Evolutionary conservation across 2,329 filamentous ascomycete species (phyloP).

Genomic region (Colletotrichum neosansevieriae): DNA sequence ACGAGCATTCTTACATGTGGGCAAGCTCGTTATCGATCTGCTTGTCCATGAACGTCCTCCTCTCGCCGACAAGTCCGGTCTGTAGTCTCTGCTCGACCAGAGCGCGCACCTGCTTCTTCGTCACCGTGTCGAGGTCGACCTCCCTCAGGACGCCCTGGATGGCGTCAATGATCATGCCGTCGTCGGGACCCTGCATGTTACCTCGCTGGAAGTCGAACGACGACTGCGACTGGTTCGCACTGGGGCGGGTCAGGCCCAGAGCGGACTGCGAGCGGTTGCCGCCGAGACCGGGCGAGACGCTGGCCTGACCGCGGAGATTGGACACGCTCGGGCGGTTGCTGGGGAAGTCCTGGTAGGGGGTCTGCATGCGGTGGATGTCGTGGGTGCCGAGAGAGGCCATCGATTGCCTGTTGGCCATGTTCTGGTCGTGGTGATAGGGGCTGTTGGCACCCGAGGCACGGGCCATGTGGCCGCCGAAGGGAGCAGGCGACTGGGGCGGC

Average conservation of each 20-base stretch:
- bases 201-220: constrained; percentile 73
- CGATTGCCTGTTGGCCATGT: constrained; percentile 74
- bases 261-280: constrained; percentile 58
- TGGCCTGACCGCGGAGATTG: constrained; percentile 65
- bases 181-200: constrained; percentile 75
- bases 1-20: constrained; percentile 76
- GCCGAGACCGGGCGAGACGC: constrained; percentile 59
- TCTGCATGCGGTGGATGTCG: constrained; percentile 62
- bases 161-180: constrained; percentile 83
- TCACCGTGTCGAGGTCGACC: constrained; percentile 95
- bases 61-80: constrained; percentile 87
- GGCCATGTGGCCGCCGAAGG: constrained; percentile 66
- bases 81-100: constrained; percentile 94
- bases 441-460: constrained; percentile 58
- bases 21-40: constrained; percentile 95
- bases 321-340: constrained; percentile 70
- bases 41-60: constrained; percentile 88
- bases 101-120: constrained; percentile 95
- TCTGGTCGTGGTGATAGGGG: constrained; percentile 58
- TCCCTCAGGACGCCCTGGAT: constrained; percentile 86
- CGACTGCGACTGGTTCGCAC: constrained; percentile 61
- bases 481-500: constrained; percentile 84
- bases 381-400: constrained; percentile 74
- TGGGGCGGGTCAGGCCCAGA: constrained; percentile 61
- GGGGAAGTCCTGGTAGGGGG: constrained; percentile 69